Conservation (phyloP, 805 yeast species). For the Jamesozyma rosinii region DNA sequence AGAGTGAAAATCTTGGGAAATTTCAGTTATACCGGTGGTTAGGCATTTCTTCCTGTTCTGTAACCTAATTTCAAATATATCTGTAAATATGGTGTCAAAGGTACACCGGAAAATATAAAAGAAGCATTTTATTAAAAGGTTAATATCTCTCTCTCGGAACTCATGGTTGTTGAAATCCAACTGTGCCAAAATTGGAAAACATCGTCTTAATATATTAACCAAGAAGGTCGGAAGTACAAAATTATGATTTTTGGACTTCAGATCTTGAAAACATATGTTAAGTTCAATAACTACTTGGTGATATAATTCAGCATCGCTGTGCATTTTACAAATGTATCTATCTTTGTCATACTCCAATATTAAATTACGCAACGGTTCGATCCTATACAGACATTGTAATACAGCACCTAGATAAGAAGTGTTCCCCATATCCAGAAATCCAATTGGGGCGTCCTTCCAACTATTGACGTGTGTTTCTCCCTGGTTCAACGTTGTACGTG, state of each 20-base stretch:
- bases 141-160: background rate
- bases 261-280: background rate
- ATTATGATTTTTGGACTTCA: background rate
- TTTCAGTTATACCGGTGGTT: background rate
- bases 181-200: background rate
- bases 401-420: background rate
- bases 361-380: background rate
- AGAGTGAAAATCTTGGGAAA: background rate
- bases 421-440: background rate
- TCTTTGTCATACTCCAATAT: background rate
- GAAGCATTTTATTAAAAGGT: background rate
- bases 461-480: background rate
- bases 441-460: background rate
- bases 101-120: background rate
- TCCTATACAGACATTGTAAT: background rate
- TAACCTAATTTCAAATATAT: background rate
- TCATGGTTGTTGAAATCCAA: background rate
- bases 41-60: background rate
- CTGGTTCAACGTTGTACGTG: background rate
- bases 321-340: background rate
- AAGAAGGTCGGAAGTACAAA: background rate
- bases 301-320: background rate
- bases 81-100: background rate
- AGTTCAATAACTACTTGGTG: background rate
- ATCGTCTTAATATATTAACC: background rate